A percentile compares a stretch with the other conserved stretches of the same genome.
phyloP scores from a whole-genome alignment of 768 basidiomycete species.

The Gautieria morchelliformis region DNA sequence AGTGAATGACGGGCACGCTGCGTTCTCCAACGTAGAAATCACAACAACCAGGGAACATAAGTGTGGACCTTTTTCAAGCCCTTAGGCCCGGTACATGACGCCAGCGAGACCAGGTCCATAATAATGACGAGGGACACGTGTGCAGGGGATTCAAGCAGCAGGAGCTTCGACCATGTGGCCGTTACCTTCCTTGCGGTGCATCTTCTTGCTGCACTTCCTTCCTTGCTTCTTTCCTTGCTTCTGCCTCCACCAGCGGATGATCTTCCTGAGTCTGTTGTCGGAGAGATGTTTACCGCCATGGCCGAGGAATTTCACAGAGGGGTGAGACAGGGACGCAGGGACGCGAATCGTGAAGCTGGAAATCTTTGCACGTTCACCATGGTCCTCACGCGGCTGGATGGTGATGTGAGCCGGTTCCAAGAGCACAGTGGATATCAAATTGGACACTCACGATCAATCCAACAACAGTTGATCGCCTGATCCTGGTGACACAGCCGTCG shows the following conservation, averaged over 20 bases:
- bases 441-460: not conserved
- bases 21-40: too few relatives aligned
- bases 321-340: not conserved
- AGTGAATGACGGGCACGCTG: too few relatives aligned
- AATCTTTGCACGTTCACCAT: not conserved
- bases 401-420: not conserved
- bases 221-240: not conserved
- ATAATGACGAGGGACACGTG: too few relatives aligned
- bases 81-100: too few relatives aligned
- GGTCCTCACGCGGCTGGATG: not conserved
- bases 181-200: too few relatives aligned
- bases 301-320: not conserved
- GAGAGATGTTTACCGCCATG: not conserved
- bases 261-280: not conserved
- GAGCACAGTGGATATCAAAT: not conserved
- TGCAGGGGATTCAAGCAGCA: too few relatives aligned
- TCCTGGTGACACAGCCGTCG: not conserved
- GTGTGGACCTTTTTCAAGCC: too few relatives aligned
- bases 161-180: too few relatives aligned
- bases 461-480: not conserved
- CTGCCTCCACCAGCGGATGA: not conserved
- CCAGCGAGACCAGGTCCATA: too few relatives aligned
- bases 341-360: not conserved
- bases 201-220: too few relatives aligned
- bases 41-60: too few relatives aligned